Percentiles rank a stretch among this genome's conserved stretches.
Conservation (phyloP, 2,329 filamentous ascomycete genomes). For the Aspergillus floridensis region DNA sequence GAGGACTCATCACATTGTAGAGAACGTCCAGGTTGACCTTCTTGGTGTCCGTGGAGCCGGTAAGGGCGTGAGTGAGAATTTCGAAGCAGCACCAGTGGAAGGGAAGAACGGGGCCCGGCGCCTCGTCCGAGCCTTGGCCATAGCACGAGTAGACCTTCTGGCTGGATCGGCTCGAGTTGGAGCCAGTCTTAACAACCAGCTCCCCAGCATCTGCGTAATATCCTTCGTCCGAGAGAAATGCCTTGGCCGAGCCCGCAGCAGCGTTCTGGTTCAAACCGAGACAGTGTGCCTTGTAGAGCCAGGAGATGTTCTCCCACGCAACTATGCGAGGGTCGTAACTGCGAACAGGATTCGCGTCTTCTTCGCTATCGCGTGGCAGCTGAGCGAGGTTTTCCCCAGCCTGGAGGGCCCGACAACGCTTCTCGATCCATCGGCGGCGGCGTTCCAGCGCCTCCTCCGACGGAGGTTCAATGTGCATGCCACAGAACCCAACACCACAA, state of each 20-base stretch:
- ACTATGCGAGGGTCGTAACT: conserved; percentile 23
- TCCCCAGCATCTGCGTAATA: conserved; percentile 24
- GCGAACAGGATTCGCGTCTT: conserved; percentile 15
- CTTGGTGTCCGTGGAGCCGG: conserved; percentile 12
- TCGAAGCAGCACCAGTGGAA: conserved; percentile 24
- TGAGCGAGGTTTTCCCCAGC: conserved; percentile 6
- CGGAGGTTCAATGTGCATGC: conserved; percentile 21
- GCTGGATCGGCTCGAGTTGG: not conserved
- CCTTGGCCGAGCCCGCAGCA: conserved; percentile 14
- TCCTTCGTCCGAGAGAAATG: conserved; percentile 20
- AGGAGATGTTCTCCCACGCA: conserved; percentile 15
- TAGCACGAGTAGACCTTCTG: conserved; percentile 12
- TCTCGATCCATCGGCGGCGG: conserved; percentile 20
- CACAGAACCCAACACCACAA: conserved; percentile 22
- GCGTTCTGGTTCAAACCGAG: conserved; percentile 12
- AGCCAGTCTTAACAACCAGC: conserved; percentile 17
- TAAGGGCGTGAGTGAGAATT: conserved; percentile 19
- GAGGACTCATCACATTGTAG: conserved; percentile 16
- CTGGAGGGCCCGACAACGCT: conserved; percentile 14
- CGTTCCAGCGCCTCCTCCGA: conserved; percentile 18
- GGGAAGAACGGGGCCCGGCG: conserved; percentile 20
- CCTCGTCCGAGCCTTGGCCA: conserved; percentile 18
- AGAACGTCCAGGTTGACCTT: conserved; percentile 17
- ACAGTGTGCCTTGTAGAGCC: conserved; percentile 22
- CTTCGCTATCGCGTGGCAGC: conserved; percentile 9